Base-by-base conservation (phyloP, 768 basidiomycete genomes). In the Pholiota microspora region DNA sequence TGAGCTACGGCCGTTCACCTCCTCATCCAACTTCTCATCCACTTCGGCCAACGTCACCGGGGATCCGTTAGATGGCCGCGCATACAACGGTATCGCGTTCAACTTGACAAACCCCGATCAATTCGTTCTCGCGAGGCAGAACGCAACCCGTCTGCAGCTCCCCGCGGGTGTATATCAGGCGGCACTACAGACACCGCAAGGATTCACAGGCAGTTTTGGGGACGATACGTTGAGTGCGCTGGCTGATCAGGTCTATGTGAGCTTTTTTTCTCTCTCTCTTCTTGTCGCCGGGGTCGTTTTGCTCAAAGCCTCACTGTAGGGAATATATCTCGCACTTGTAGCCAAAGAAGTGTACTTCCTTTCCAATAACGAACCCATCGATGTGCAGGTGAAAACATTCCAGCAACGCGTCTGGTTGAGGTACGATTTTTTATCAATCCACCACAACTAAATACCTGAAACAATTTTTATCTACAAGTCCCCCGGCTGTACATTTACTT, bases 81-180 rank as follows among this genome's bases (percentile, higher is more conserved):
- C 79, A 12, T 82, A 81, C 63, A 85, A 84, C 57, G 83, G 82
- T 0, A 69, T 85, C 48, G 69, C 69, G 34, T 83, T 83, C 64
- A 70, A 78, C 48, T 53, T 80, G 48, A 65, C 62, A 2, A 67
- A 71, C 49, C 68, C 72, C 4, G 76, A 79, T 62, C 63, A 67
- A 51, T 79, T 79, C 46, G 66, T 75, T 25, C 49, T 64, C 21
- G 71, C 63, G 1, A 67, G 78, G 45, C 64, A 70, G 60, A 69
- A 68, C 36, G 78, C 80, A n/a, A 78, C 75, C 1, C 74, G 70
- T 51, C 61, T 81, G 48, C 75, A 77, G 58, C 69, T 84, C 44
- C 78, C 82, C 4, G 77, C 81, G 7, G 77, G 81, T 7, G 73
- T 83, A 9, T 76, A 75, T 49, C 78, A 81, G 62, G 71, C 71